phyloP scores from a whole-genome alignment of 768 basidiomycete species.

The Tremella mesenterica region DNA sequence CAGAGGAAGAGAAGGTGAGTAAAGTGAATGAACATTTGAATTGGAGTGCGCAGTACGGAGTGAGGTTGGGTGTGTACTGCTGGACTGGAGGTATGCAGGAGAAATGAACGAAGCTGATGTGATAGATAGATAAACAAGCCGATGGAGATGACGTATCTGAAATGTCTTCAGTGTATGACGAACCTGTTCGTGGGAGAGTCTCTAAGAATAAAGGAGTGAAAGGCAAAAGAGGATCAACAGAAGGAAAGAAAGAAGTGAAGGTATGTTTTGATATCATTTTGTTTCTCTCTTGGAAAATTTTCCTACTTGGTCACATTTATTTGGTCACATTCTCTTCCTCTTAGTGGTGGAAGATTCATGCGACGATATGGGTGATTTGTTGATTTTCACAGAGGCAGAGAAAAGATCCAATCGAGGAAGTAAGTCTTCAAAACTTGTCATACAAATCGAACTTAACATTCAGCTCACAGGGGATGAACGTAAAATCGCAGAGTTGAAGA shows the following conservation, averaged over 20 bases:
- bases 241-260: background rate
- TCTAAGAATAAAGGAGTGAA: constrained; percentile 6
- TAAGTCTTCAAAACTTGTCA: constrained; percentile 5
- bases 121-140: background rate
- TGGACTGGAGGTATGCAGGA: too few relatives aligned
- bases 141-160: constrained; percentile 18
- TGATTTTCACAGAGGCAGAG: constrained; percentile 2
- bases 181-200: constrained; percentile 2
- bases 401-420: constrained; percentile 26
- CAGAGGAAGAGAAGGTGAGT: too few relatives aligned
- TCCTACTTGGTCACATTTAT: too few relatives aligned
- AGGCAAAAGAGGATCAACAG: background rate
- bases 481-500: constrained; percentile 33
- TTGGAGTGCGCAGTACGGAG: too few relatives aligned
- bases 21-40: too few relatives aligned
- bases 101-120: background rate
- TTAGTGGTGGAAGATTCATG: too few relatives aligned
- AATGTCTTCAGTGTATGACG: constrained; percentile 32
- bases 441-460: background rate
- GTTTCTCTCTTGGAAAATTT: too few relatives aligned
- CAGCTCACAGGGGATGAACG: constrained; percentile 32
- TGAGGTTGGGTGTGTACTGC: too few relatives aligned
- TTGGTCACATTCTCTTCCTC: too few relatives aligned
- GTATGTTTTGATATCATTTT: background rate
- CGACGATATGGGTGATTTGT: background rate